A percentile compares a stretch with the other conserved stretches of the same genome.
Evolutionary conservation across 306 rosid genomes (phyloP).

Genomic region (Bauhinia variegata): DNA sequence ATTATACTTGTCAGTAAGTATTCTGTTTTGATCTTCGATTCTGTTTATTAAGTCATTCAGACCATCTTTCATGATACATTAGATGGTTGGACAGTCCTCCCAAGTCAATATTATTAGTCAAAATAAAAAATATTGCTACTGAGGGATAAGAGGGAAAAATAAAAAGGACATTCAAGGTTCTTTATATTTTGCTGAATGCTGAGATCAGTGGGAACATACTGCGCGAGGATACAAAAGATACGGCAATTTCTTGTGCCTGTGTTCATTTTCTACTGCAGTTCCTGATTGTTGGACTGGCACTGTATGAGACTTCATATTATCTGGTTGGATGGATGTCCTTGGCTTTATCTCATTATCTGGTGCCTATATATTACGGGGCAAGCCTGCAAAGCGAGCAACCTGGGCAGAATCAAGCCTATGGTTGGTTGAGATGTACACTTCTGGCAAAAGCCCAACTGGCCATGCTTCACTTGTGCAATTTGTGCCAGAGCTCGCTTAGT

Average conservation of each 20-base stretch:
- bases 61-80: background rate
- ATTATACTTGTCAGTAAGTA: conserved; percentile 87
- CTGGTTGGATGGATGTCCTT: background rate
- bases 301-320: background rate
- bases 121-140: conserved; percentile 4
- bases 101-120: background rate
- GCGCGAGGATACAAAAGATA: background rate
- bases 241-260: background rate
- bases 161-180: no score
- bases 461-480: conserved; percentile 9
- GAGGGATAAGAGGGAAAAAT: background rate
- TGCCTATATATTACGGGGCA: conserved; percentile 1
- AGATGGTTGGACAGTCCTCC: background rate
- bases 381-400: conserved; percentile 1
- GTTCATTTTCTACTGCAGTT: background rate
- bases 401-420: background rate
- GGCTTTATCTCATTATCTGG: background rate
- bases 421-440: conserved; percentile 2
- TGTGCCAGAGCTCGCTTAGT: background rate
- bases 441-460: background rate
- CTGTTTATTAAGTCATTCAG: conserved; percentile 27
- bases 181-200: background rate
- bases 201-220: conserved; percentile 2
- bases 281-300: background rate
- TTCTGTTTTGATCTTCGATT: conserved; percentile 21